phyloP scores from a whole-genome alignment of 1,284 basidiomycete species.

The Pulveroboletus sp. region DNA sequence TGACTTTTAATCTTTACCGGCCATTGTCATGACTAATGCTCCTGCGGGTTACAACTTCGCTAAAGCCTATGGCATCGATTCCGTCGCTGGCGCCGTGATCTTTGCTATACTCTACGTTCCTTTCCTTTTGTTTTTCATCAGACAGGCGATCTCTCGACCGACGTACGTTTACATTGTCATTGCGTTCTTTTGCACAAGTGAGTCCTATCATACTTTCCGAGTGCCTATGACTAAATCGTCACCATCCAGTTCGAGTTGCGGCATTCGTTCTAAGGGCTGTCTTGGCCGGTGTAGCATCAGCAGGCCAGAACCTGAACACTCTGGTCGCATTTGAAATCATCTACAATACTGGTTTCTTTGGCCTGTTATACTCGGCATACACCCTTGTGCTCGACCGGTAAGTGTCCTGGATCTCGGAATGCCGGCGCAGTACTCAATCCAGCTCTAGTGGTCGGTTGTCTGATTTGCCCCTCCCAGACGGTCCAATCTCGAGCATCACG shows the following conservation, averaged over 20 bases:
- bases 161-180: slow-evolving; percentile 46
- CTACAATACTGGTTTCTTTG: slow-evolving; percentile 41
- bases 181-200: slow-evolving; percentile 48
- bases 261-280: slow-evolving; percentile 37
- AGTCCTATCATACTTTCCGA: slow-evolving; percentile 21
- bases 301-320: slow-evolving; percentile 24
- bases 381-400: slow-evolving; percentile 38
- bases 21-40: slow-evolving; percentile 18
- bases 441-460: slow-evolving; percentile 22
- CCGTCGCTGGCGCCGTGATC: slow-evolving; percentile 45
- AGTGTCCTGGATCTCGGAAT: not conserved
- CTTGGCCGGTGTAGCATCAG: slow-evolving; percentile 29
- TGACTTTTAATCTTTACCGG: not conserved
- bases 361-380: slow-evolving; percentile 39
- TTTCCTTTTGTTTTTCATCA: slow-evolving; percentile 40
- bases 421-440: not conserved
- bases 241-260: slow-evolving; percentile 31
- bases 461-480: slow-evolving; percentile 23
- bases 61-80: slow-evolving; percentile 43
- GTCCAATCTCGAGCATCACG: slow-evolving; percentile 34
- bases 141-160: slow-evolving; percentile 39
- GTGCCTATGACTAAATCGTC: not conserved
- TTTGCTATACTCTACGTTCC: slow-evolving; percentile 49
- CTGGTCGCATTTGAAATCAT: slow-evolving; percentile 34
- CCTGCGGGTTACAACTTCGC: slow-evolving; percentile 41